These are phyloP conservation scores for Golubevia pallescens DNA, from an alignment of 1,284 basidiomycete species.

Conservation along the genomic window DNA sequence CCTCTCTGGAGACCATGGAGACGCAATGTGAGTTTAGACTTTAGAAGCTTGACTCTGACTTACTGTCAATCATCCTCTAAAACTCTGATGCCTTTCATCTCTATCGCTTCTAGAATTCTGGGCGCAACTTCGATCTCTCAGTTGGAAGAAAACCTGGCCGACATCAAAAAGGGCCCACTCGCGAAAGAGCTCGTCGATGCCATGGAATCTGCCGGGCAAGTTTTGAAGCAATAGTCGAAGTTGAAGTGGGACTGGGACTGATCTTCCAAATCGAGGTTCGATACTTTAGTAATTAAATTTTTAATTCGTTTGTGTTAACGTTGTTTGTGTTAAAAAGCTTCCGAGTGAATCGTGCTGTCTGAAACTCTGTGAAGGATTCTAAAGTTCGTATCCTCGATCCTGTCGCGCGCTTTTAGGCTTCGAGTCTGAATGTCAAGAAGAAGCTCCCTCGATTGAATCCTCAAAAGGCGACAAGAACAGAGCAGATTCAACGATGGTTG, in stretches of 20 bases:
- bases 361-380: no score
- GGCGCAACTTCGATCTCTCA: neutral
- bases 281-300: neutral
- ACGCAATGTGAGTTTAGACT: neutral
- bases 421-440: neutral
- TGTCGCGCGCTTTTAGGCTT: no score
- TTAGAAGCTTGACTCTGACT: neutral
- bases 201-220: neutral
- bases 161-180: neutral
- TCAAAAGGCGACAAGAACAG: neutral
- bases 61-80: neutral
- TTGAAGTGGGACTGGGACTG: no score
- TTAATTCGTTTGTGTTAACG: neutral
- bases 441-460: neutral
- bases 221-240: neutral
- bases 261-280: no score
- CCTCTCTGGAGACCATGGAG: constrained; percentile 16
- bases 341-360: no score
- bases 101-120: neutral
- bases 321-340: no score
- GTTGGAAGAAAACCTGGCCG: neutral
- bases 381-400: neutral
- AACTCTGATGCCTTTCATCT: neutral
- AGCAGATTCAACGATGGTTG: neutral
- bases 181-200: neutral